Evolutionary conservation across 2,329 filamentous ascomycete species (phyloP), one percentile per base, ranked within the genome.

Genomic region (Penicillium expansum): DNA sequence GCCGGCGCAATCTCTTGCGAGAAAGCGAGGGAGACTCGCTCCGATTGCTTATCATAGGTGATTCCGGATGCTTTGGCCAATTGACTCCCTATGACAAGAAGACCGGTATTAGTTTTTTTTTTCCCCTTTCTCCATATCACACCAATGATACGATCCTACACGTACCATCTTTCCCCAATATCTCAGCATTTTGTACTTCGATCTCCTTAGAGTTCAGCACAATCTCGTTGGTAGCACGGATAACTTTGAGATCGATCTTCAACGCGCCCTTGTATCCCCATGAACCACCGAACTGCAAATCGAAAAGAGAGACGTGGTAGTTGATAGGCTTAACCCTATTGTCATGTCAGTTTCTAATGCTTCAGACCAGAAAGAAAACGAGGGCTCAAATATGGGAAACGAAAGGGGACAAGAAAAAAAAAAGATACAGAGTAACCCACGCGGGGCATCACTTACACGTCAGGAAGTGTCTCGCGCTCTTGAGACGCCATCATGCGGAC

Each of bases 191-290:
- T 62, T 86, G 81, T 38, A 97, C 83, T 71, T 90, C 89, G 67
- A 99, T 83, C 72, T 96, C 87, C 69, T 94, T 85, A 42, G 89
- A 82, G 76, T 99, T 99, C 74, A 97, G 79, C 41, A 90, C 85
- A 60, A 99, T 86, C 65, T 91, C 84, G 68, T 84, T 90, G 63
- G 88, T 89, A 33, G 86, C 78, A 71, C 87, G 85, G 64, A 82
- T 82, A 73, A 97, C 82, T 57, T 88, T 85, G 57, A 88, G 82
- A 64, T 89, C 83, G 73, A 99, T 95, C 63, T 85, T 88, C 62
- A 97, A 90, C 20, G 82, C 86, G 63, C 94, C 94, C 77, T 93
- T 86, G 79, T 93, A 99, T 58, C 83, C 86, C 87, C 93, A 96
- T 58, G 78, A 78, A 54, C 83, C 84, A 62, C 83, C 82, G 52